Conservation (phyloP, 306 rosid species). For the Comarum palustre region DNA sequence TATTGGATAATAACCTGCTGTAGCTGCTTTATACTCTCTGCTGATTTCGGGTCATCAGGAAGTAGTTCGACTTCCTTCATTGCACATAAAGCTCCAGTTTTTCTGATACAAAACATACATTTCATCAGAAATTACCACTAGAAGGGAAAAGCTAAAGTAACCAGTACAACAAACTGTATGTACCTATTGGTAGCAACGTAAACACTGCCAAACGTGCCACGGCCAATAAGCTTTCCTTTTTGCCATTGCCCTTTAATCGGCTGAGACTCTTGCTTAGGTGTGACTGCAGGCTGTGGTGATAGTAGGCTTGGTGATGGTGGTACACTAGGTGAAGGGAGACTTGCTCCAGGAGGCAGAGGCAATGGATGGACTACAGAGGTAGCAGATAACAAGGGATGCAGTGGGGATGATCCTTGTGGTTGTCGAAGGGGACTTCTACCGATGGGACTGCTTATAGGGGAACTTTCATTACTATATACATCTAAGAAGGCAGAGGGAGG, state of each 20-base stretch:
- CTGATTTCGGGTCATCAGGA: conserved; percentile 88
- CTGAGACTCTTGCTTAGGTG: conserved; percentile 44
- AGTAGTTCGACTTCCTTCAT: conserved; percentile 93
- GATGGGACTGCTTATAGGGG: conserved; percentile 61
- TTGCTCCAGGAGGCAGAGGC: conserved; percentile 86
- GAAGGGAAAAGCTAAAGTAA: conserved; percentile 24
- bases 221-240: conserved; percentile 95
- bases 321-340: conserved; percentile 37
- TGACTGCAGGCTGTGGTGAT: conserved; percentile 15
- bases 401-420: conserved; percentile 50
- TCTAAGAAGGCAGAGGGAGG: conserved; percentile 56
- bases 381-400: conserved; percentile 31
- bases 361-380: conserved; percentile 62
- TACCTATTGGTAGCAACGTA: conserved; percentile 91
- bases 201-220: conserved; percentile 96
- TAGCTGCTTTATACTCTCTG: conserved; percentile 84
- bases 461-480: conserved; percentile 42
- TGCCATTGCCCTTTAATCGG: conserved; percentile 79
- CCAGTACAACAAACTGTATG: conserved; percentile 7
- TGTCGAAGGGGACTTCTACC: conserved; percentile 40
- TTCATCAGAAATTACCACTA: conserved; percentile 18
- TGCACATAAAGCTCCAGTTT: conserved; percentile 96
- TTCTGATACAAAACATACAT: conserved; percentile 35
- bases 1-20: conserved; percentile 60
- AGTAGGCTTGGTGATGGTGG: conserved; percentile 28